Conservation (phyloP, 192 early-diverging fungal genomes). For the Lobosporangium transversale region DNA sequence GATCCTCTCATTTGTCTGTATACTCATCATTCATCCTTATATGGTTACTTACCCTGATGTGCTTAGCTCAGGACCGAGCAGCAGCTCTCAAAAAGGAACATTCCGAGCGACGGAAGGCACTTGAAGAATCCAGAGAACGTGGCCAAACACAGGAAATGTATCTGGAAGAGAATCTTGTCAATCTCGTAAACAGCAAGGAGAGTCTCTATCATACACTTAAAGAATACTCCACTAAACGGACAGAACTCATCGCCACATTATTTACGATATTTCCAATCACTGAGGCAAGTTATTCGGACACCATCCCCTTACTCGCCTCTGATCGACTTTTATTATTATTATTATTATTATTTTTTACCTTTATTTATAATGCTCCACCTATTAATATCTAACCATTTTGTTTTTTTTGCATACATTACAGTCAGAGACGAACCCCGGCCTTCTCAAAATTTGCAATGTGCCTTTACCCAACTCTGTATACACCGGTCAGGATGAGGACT, state of each 20-base stretch:
- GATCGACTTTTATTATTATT: too few relatives aligned
- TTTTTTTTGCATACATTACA: constrained; percentile 11
- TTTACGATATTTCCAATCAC: constrained; percentile 70
- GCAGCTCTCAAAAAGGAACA: constrained; percentile 35
- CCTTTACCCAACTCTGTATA: constrained; percentile 69
- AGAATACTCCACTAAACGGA: constrained; percentile 51
- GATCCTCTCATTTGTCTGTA: too few relatives aligned
- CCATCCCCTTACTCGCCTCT: too few relatives aligned
- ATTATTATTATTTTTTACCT: background rate
- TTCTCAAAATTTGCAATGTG: constrained; percentile 60
- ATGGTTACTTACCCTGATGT: background rate
- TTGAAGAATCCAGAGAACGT: constrained; percentile 51
- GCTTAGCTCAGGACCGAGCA: constrained; percentile 46
- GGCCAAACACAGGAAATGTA: constrained; percentile 56
- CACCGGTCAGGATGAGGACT: constrained; percentile 65
- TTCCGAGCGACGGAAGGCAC: constrained; percentile 37
- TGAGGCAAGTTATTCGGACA: constrained; percentile 47
- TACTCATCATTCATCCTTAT: too few relatives aligned
- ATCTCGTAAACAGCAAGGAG: constrained; percentile 53
- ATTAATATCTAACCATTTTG: too few relatives aligned
- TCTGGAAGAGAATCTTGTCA: constrained; percentile 57
- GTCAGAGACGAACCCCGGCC: constrained; percentile 55
- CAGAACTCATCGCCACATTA: constrained; percentile 65
- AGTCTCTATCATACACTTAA: constrained; percentile 51
- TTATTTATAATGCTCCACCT: too few relatives aligned